These are phyloP conservation scores for Pezizomycotina sp. DNA, from an alignment of 2,329 filamentous ascomycete species.

Conservation along the genomic window DNA sequence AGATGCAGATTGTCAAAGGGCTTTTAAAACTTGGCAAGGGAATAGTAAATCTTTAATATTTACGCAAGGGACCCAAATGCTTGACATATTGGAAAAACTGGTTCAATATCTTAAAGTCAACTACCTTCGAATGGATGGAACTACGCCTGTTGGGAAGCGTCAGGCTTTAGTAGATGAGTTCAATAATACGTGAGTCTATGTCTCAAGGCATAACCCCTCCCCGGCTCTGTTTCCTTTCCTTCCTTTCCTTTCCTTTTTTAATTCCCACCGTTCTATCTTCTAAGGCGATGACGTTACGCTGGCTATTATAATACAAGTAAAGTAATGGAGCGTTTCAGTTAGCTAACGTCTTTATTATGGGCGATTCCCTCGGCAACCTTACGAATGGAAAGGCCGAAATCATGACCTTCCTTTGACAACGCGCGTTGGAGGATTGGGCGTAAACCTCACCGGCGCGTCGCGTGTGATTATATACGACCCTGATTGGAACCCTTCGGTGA, in stretches of 20 bases:
- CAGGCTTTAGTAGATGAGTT: slow-evolving; percentile 84
- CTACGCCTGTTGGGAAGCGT: slow-evolving; percentile 72
- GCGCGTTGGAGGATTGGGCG: slow-evolving; percentile 81
- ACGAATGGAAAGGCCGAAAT: no score
- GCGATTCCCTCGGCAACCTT: no score
- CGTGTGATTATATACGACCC: slow-evolving; percentile 97
- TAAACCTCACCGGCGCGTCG: slow-evolving; percentile 87
- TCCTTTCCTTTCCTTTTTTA: no score
- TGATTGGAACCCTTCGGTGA: slow-evolving; percentile 66
- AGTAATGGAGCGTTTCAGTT: no score
- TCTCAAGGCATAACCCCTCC: no score
- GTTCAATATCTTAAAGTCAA: slow-evolving; percentile 49
- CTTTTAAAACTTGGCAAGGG: slow-evolving; percentile 73
- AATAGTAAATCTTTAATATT: no score
- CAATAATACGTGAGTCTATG: slow-evolving; percentile 65
- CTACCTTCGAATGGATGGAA: slow-evolving; percentile 84
- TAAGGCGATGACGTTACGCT: no score
- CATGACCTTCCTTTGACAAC: slow-evolving; percentile 89
- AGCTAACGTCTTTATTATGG: no score
- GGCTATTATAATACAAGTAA: no score
- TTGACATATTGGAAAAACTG: slow-evolving; percentile 77
- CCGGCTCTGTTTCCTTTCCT: no score
- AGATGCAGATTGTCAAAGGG: slow-evolving; percentile 87
- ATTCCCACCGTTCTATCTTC: no score
- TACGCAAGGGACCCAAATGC: slow-evolving; percentile 87